Percentiles rank a stretch among this genome's conserved stretches.
phyloP scores from a whole-genome alignment of 139 green algal species.

The Tetraselmis striata region DNA sequence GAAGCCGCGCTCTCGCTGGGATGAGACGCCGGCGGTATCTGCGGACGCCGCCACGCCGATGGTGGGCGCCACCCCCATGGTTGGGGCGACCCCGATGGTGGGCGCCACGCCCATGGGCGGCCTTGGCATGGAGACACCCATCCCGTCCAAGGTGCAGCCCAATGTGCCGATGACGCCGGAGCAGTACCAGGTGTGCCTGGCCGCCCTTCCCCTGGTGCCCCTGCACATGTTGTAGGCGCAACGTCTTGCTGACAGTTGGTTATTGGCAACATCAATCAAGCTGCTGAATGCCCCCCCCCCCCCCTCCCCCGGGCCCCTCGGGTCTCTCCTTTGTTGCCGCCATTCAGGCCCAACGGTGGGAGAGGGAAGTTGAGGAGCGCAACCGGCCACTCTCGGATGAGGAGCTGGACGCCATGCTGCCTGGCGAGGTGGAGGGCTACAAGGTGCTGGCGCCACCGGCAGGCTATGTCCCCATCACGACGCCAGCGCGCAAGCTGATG shows the following conservation, averaged over 20 bases:
- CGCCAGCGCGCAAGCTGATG: slow-evolving; percentile 88
- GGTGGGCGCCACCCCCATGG: slow-evolving; percentile 26
- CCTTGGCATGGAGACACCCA: slow-evolving; percentile 66
- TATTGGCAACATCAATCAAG: too few species aligned
- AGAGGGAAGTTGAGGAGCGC: slow-evolving; percentile 87
- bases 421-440: slow-evolving; percentile 77
- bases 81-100: slow-evolving; percentile 32
- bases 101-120: slow-evolving; percentile 56
- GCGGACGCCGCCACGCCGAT: neutral
- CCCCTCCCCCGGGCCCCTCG: too few species aligned
- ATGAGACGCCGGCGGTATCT: slow-evolving; percentile 66
- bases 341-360: slow-evolving; percentile 48
- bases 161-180: slow-evolving; percentile 68
- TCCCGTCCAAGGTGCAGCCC: slow-evolving; percentile 11
- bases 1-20: slow-evolving; percentile 68
- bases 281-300: too few species aligned
- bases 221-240: too few species aligned
- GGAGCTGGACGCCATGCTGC: slow-evolving; percentile 93
- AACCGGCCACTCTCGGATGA: slow-evolving; percentile 88
- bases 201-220: too few species aligned
- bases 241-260: too few species aligned
- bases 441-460: slow-evolving; percentile 68
- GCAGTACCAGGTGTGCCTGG: slow-evolving; percentile 55
- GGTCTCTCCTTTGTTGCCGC: too few species aligned
- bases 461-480: slow-evolving; percentile 88